Evolutionary conservation across 2,329 filamentous ascomycete species (phyloP), one percentile per base, ranked within the genome.

Genomic region (Teratosphaeria zuluensis): DNA sequence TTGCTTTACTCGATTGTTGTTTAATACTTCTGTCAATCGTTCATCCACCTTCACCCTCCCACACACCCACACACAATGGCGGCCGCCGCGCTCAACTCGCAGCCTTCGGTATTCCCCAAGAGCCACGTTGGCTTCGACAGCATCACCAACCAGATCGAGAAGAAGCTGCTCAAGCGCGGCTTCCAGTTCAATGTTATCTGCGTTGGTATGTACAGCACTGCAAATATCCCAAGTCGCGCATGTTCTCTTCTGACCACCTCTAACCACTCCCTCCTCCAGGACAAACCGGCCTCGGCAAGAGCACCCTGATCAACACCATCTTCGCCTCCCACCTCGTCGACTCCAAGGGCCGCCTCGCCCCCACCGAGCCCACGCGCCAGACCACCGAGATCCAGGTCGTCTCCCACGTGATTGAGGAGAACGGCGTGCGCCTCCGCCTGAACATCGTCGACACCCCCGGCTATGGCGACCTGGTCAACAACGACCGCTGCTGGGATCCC

Each of bases 161-260:
- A 90, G 81, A 99, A 99, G 88, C 88, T 97, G 75, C 78, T 99
- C 80, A 99, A 99, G 85, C 91, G 94, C 79, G 94, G 94, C 71
- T 99, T 99, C 79, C 94, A 99, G 79, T 99, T 99, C 86, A 99
- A 99, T 77, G 88, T 97, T 74, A 97, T 97, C 78, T 96, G 92
- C 76, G 94, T 97, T 76, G 94, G 94, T 97, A 83, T 76, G 92
- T 87, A 32, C 31, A n/a, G 5, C 9, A 35, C 51, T 51, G 54
- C 19, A 33, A 12, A 8, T 21, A 21, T 11, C 48, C 21, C 24
- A 32, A 5, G 12, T 11, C 24, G 12, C 38, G 19, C 19, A 19
- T 54, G 52, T 56, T 21, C 24, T 19, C 12, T 8, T 35, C 21
- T 9, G 31, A 19, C n/a, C 42, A 21, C n/a, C n/a, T 16, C 48